phyloP scores from a whole-genome alignment of 768 basidiomycete species.

The Kwoniella europaea region DNA sequence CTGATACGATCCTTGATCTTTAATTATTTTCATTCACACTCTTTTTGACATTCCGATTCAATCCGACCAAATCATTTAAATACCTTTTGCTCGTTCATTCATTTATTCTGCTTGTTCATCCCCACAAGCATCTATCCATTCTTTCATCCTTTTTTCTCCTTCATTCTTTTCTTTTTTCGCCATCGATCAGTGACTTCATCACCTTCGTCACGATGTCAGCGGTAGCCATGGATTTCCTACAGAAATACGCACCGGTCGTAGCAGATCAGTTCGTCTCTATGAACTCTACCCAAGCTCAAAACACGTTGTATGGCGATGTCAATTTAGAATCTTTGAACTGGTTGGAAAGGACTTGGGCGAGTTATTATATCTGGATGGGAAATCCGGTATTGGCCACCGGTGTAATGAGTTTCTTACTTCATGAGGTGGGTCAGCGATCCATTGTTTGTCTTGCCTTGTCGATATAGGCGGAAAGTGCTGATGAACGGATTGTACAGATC shows the following conservation, averaged over 20 bases:
- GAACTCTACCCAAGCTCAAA: conserved; percentile 87
- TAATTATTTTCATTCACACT: neutral
- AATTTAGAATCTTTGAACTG: conserved; percentile 50
- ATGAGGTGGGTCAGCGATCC: conserved; percentile 71
- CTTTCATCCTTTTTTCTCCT: conserved; percentile 8
- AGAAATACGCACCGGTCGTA: conserved; percentile 51
- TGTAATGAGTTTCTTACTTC: conserved; percentile 85
- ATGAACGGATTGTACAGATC: conserved; percentile 62
- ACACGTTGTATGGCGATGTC: conserved; percentile 62
- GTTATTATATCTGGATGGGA: conserved; percentile 82
- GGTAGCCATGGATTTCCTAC: conserved; percentile 39
- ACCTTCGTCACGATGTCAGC: conserved; percentile 30
- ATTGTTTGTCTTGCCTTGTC: no score
- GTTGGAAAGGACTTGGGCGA: conserved; percentile 74
- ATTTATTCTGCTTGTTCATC: neutral
- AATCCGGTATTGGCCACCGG: conserved; percentile 93
- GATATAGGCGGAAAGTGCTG: no score
- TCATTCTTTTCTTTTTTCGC: neutral
- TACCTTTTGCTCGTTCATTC: neutral
- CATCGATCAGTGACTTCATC: neutral
- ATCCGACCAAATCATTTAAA: conserved; percentile 13
- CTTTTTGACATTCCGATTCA: conserved; percentile 17
- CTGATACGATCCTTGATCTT: conserved; percentile 11
- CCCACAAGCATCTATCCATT: conserved; percentile 1
- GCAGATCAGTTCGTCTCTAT: conserved; percentile 61